Evolutionary conservation across 768 basidiomycete genomes (phyloP), one percentile per base, ranked within the genome.

Genomic region (Boletus rubropictus): DNA sequence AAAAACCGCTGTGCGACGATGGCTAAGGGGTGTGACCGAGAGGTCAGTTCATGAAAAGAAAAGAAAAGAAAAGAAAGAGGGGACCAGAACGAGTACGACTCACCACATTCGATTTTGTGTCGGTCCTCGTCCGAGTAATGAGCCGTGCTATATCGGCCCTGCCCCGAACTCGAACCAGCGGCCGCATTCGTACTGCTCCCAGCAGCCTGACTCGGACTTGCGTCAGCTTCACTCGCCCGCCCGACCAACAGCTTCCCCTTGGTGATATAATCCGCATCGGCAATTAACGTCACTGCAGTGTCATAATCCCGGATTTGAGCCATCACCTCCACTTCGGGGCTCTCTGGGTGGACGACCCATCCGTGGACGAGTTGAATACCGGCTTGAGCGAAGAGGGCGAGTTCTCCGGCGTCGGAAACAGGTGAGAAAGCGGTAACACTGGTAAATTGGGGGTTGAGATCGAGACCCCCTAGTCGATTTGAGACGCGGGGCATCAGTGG

Each of bases 351-450:
- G 21, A 65, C 65, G 40, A 66, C 62, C 93, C 93, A 96, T 1
- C 93, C 93, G 49, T 95, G 92, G 1, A 92, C 81, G 33, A 96
- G 80, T 5, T 78, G 69, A 36, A 95, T 88, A 8, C 82, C 82
- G 0, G 82, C 86, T 36, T 88, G 82, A n/a, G 82, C 71, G 58
- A 96, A 96, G 7, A 96, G 77, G 49, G 86, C 80, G 36, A 96
- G 77, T 59, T 89, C 93, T 2, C 88, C 90, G 0, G 80, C 80
- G 24, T 74, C 73, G 1, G 76, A 78, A 0, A 67, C 67, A 2
- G 89, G 85, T 11, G 78, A 73, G 62, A 94, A 93, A 0, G 80
- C 75, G 2, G 77, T 78, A 7, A 82, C 60, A 1, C 77, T 77
- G 0, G 82, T 86, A 63, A 96, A 96, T 1, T 81, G 65, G 1